phyloP scores from a whole-genome alignment of 805 yeast species.

The Candida pseudofarinosa region DNA sequence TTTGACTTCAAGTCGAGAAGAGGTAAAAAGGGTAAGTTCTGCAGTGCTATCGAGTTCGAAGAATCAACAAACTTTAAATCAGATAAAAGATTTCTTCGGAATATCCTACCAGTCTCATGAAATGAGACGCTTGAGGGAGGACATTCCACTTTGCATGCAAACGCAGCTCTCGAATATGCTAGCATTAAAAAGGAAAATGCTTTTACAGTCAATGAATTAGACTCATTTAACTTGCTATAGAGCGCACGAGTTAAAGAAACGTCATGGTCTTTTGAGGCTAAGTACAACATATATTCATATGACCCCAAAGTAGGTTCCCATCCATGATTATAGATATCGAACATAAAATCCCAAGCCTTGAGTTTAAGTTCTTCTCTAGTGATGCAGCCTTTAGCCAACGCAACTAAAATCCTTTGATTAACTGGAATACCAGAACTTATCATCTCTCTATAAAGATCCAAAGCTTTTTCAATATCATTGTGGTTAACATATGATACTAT shows the following conservation, averaged over 20 bases:
- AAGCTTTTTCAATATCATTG: constrained; percentile 64
- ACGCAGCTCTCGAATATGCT: constrained; percentile 43
- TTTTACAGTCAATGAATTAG: constrained; percentile 30
- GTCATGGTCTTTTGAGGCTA: constrained; percentile 82
- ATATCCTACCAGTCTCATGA: constrained; percentile 43
- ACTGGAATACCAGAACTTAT: constrained; percentile 18
- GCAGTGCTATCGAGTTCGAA: background rate
- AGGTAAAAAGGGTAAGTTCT: constrained; percentile 70
- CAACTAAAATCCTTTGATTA: constrained; percentile 41
- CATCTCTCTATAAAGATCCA: constrained; percentile 77
- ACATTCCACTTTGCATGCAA: constrained; percentile 11
- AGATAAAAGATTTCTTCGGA: constrained; percentile 45
- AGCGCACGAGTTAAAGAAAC: constrained; percentile 65
- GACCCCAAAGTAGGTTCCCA: constrained; percentile 46
- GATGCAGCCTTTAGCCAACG: constrained; percentile 67
- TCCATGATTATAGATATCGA: constrained; percentile 50
- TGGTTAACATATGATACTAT: constrained; percentile 61
- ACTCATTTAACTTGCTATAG: constrained; percentile 43
- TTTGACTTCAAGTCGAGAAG: constrained; percentile 36
- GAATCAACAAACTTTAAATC: constrained; percentile 12
- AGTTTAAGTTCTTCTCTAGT: constrained; percentile 42
- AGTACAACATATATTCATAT: constrained; percentile 64
- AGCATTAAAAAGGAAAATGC: constrained; percentile 45
- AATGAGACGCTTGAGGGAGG: constrained; percentile 31
- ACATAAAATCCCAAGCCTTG: constrained; percentile 76